Base-by-base conservation (phyloP, 2,329 filamentous ascomycete genomes). In the Microcyclospora pomicola region DNA sequence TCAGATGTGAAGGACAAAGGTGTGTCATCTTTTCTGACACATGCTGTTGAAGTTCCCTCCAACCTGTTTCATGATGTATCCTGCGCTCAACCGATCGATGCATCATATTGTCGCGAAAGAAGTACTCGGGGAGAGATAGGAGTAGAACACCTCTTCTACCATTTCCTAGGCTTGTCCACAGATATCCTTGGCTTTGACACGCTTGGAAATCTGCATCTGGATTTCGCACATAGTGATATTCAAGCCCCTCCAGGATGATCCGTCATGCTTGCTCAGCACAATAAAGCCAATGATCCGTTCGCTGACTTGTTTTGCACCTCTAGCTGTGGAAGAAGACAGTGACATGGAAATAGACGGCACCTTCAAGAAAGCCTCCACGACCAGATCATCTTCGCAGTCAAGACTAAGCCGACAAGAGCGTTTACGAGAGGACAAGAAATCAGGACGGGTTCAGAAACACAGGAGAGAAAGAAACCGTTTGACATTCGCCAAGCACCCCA, bases 141-240 rank as follows among this genome's bases (percentile, higher is more conserved):
- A 51, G 31, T 24, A 5, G 19, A 24, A 7, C 19, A 24, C 19
- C 48, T 54, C 13, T 56, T 64, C 43, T 63, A 51, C 47, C 53
- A 59, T 40, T 46, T 56, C 31, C 47, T 64, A 27, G 61, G 61
- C 14, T 52, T 62, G 14, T 58, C 56, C 35, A 54, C 55, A 31
- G 59, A 63, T 49, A 51, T 63, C 27, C 42, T 56, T 30, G 60
- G 59, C 43, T 64, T 63, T 49, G 53, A 51, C 41, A 31, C 49
- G 15, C 37, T 49, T 15, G 60, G 59, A 27, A 38, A 55, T 34
- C 50, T 63, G 37, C 37, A 55, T 42, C 48, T 61, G 28, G 31
- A 24, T 29, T 31, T 39, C 49, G 12, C 11, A 16, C 6, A 38
- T 10, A 27, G 13, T 7, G 7, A n/a, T 31, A 15, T 6, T 5